Percentiles rank a stretch among this genome's conserved stretches.
phyloP scores from a whole-genome alignment of 768 basidiomycete genomes.

The Xerocomellus dryophilus region DNA sequence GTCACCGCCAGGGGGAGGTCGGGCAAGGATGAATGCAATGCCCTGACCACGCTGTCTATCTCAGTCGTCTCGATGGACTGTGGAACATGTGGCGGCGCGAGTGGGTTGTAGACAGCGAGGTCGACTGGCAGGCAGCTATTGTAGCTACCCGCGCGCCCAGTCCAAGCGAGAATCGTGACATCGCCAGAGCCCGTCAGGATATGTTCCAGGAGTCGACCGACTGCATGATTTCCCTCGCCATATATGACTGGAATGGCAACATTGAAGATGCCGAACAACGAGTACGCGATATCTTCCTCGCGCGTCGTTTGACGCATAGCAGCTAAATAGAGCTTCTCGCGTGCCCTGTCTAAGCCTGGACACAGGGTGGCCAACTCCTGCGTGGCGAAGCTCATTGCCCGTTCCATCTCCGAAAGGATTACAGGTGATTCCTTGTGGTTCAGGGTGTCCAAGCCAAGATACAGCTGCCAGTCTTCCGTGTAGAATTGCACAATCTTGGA shows the following conservation, averaged over 20 bases:
- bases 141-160: no score
- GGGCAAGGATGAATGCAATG: no score
- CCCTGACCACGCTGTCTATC: no score
- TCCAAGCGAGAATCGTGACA: no score
- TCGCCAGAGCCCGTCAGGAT: no score
- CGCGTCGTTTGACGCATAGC: slow-evolving; percentile 9
- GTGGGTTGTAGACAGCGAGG: neutral
- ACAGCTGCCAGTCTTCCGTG: slow-evolving; percentile 11
- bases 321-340: slow-evolving; percentile 11
- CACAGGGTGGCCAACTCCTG: neutral
- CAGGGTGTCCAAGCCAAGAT: neutral
- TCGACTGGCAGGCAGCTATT: neutral
- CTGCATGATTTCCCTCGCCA: slow-evolving; percentile 5
- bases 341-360: neutral
- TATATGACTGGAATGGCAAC: slow-evolving; percentile 2
- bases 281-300: slow-evolving; percentile 15
- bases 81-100: no score
- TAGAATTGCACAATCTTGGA: slow-evolving; percentile 1
- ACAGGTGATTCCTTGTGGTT: slow-evolving; percentile 3
- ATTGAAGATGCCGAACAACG: slow-evolving; percentile 6
- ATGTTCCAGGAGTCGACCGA: neutral
- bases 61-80: no score
- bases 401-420: slow-evolving; percentile 1
- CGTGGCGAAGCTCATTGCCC: neutral
- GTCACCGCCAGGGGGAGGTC: no score